These are phyloP conservation scores for Saccharomycopsis oosterbeekiorum DNA, from an alignment of 805 yeast species.

Conservation along the genomic window DNA sequence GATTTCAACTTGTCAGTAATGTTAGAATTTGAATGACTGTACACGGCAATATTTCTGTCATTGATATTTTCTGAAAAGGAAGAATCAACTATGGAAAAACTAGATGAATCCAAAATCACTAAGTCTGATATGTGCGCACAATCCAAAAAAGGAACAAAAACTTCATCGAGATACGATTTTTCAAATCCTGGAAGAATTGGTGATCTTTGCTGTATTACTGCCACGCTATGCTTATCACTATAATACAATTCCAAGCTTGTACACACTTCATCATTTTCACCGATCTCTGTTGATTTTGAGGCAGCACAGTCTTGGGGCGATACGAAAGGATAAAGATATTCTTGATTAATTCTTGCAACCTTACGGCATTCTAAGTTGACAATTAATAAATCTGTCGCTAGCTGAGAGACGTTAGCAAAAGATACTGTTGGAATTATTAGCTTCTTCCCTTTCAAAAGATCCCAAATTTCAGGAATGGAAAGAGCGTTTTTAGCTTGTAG, in stretches of 20 bases:
- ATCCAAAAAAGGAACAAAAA: conserved; percentile 40
- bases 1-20: conserved; percentile 18
- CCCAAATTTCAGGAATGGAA: not conserved
- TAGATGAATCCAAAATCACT: conserved; percentile 51
- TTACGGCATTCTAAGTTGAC: conserved; percentile 47
- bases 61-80: conserved; percentile 10
- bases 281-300: conserved; percentile 14
- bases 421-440: conserved; percentile 75
- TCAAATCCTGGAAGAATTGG: conserved; percentile 67
- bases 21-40: conserved; percentile 1
- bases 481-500: not conserved
- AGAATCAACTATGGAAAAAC: conserved; percentile 17
- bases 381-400: conserved; percentile 62
- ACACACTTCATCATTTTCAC: conserved; percentile 31
- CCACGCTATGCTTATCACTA: conserved; percentile 31
- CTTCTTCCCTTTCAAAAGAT: conserved; percentile 26
- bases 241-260: conserved; percentile 60
- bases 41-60: conserved; percentile 1
- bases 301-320: conserved; percentile 57
- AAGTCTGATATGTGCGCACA: conserved; percentile 34
- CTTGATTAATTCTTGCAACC: conserved; percentile 48
- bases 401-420: conserved; percentile 84
- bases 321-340: conserved; percentile 66
- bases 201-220: conserved; percentile 72
- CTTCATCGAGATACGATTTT: conserved; percentile 38